phyloP scores from a whole-genome alignment of 768 basidiomycete species.

The Trametes cubensis region DNA sequence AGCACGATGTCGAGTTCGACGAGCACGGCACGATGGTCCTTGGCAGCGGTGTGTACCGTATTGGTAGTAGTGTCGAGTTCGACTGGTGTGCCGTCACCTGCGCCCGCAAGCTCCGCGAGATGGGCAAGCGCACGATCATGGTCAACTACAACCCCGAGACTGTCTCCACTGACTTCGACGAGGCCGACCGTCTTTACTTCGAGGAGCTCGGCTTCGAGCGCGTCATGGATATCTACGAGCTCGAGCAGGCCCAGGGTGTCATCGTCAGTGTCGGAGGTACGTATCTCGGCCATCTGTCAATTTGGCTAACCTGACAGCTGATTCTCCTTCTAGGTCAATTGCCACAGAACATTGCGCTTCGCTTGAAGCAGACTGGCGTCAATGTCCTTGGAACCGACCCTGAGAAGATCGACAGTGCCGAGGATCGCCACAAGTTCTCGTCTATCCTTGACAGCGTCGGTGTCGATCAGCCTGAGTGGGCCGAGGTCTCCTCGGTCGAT shows the following conservation, averaged over 20 bases:
- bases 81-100: constrained; percentile 99
- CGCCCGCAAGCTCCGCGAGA: constrained; percentile 85
- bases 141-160: constrained; percentile 99
- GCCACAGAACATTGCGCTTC: constrained; percentile 97
- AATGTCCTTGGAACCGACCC: constrained; percentile 97
- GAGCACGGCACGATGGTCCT: constrained; percentile 99
- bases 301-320: not conserved
- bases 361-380: constrained; percentile 87
- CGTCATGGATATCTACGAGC: constrained; percentile 99
- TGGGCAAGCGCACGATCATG: constrained; percentile 97
- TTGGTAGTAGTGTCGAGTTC: constrained; percentile 98
- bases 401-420: constrained; percentile 91
- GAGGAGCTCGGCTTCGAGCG: constrained; percentile 97
- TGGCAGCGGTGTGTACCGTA: constrained; percentile 96
- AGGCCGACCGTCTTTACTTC: constrained; percentile 98
- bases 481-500: constrained; percentile 84
- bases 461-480: constrained; percentile 97
- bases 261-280: constrained; percentile 95
- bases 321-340: constrained; percentile 71
- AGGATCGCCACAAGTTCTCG: constrained; percentile 99
- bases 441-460: constrained; percentile 92
- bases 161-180: constrained; percentile 98
- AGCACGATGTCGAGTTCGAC: constrained; percentile 93
- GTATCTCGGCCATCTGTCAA: constrained; percentile 28
- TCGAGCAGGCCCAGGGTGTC: constrained; percentile 90